phyloP scores from a whole-genome alignment of 2,329 filamentous ascomycete species.

The Diaporthe citri region DNA sequence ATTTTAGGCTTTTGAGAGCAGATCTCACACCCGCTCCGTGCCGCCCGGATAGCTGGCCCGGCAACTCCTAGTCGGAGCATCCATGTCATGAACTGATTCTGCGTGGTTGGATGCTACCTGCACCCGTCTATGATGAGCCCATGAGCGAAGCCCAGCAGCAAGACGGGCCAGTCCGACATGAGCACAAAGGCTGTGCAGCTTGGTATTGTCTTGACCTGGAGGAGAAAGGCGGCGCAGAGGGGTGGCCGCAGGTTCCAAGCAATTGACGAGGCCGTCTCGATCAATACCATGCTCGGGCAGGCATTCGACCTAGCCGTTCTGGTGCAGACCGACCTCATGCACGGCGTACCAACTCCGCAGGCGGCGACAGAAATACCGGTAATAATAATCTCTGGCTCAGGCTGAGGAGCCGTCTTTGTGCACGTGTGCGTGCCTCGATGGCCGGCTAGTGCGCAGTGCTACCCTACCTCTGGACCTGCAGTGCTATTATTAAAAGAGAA shows the following conservation, averaged over 20 bases:
- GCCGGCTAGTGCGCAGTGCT: neutral
- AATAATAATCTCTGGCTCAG: neutral
- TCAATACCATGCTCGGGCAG: neutral
- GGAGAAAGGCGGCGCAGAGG: neutral
- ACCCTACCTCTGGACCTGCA: constrained; percentile 16
- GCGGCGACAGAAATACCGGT: neutral
- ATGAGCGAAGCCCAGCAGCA: constrained; percentile 3
- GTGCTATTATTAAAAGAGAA: neutral
- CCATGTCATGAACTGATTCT: constrained; percentile 8
- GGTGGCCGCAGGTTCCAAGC: neutral
- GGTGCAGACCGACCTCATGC: constrained; percentile 10
- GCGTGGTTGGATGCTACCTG: neutral
- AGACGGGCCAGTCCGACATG: neutral
- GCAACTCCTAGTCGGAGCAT: constrained; percentile 15
- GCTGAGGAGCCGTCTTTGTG: neutral
- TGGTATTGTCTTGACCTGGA: constrained; percentile 3
- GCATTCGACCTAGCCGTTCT: neutral
- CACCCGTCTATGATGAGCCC: constrained; percentile 20
- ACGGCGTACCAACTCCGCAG: neutral
- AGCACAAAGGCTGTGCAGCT: neutral
- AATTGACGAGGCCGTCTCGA: neutral
- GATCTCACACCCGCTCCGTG: constrained; percentile 20
- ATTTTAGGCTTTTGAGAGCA: constrained; percentile 24
- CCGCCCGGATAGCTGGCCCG: constrained; percentile 25
- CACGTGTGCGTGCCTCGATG: neutral